Evolutionary conservation across 176 grass and related monocot species (phyloP).

Genomic region (Luzula sylvatica): DNA sequence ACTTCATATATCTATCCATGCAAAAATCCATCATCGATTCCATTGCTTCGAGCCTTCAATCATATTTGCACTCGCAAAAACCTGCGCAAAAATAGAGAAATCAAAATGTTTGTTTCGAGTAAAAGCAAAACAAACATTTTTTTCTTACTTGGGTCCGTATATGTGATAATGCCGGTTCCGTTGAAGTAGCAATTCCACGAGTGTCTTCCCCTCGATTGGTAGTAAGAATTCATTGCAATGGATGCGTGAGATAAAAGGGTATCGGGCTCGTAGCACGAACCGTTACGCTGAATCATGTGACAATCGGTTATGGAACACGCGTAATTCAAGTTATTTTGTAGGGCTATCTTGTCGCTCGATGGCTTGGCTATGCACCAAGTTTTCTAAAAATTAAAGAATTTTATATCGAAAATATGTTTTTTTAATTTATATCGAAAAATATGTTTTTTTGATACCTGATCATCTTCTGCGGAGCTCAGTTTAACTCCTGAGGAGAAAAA

Average conservation of each 20-base stretch:
- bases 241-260: conserved; percentile 56
- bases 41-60: too few species aligned
- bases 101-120: too few species aligned
- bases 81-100: too few species aligned
- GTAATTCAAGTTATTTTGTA: conserved; percentile 50
- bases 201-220: conserved; percentile 46
- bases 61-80: too few species aligned
- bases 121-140: too few species aligned
- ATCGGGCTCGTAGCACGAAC: conserved; percentile 52
- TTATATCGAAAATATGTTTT: background rate
- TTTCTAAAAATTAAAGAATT: conserved; percentile 30
- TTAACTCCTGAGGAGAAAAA: too few species aligned
- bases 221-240: conserved; percentile 95
- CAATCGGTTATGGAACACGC: conserved; percentile 71
- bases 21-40: too few species aligned
- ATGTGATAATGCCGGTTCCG: conserved; percentile 43
- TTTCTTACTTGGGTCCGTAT: conserved; percentile 55
- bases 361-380: conserved; percentile 91
- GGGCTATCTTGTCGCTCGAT: conserved; percentile 36
- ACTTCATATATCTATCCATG: too few species aligned
- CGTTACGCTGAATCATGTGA: conserved; percentile 38
- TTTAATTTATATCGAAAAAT: background rate
- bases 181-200: conserved; percentile 78
- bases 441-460: too few species aligned
- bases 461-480: too few species aligned